A percentile compares a stretch with the other conserved stretches of the same genome.
phyloP scores from a whole-genome alignment of 2,329 filamentous ascomycete species.

The Penicillium oxalicum region DNA sequence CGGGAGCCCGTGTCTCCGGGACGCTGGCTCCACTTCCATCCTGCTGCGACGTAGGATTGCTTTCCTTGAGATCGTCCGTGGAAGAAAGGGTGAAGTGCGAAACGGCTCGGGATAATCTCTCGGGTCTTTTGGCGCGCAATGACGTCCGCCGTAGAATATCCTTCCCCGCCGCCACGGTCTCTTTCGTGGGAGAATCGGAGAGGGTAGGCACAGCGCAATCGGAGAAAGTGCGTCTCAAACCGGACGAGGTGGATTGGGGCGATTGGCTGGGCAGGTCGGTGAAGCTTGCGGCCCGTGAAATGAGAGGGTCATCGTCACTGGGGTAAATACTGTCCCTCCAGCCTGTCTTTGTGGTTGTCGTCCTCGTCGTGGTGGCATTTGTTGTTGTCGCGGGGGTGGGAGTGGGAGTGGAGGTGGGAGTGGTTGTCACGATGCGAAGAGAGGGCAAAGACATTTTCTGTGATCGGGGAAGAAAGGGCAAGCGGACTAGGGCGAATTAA shows the following conservation, averaged over 20 bases:
- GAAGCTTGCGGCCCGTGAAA: constrained; percentile 55
- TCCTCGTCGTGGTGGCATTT: too few relatives aligned
- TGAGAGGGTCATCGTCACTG: constrained; percentile 21
- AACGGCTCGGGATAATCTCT: constrained; percentile 22
- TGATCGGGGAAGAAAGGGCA: constrained; percentile 8
- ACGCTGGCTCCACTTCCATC: constrained; percentile 14
- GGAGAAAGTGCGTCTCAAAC: constrained; percentile 46
- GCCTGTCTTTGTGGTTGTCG: neutral
- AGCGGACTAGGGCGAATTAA: constrained; percentile 11
- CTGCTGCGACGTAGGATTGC: constrained; percentile 8
- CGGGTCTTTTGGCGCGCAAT: constrained; percentile 29
- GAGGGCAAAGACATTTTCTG: constrained; percentile 32
- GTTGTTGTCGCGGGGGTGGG: too few relatives aligned
- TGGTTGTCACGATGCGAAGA: constrained; percentile 10
- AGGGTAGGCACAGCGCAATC: constrained; percentile 43
- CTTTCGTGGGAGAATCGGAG: constrained; percentile 32
- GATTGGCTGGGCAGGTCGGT: constrained; percentile 46
- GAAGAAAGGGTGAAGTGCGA: constrained; percentile 34
- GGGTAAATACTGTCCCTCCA: constrained; percentile 14
- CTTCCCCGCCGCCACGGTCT: constrained; percentile 36
- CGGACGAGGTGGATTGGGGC: constrained; percentile 28
- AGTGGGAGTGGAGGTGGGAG: neutral
- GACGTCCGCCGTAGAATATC: constrained; percentile 40
- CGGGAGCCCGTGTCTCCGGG: constrained; percentile 26
- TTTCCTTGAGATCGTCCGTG: constrained; percentile 31